Conservation (phyloP, 768 basidiomycete genomes). For the Coprinopsis strossmayeri region DNA sequence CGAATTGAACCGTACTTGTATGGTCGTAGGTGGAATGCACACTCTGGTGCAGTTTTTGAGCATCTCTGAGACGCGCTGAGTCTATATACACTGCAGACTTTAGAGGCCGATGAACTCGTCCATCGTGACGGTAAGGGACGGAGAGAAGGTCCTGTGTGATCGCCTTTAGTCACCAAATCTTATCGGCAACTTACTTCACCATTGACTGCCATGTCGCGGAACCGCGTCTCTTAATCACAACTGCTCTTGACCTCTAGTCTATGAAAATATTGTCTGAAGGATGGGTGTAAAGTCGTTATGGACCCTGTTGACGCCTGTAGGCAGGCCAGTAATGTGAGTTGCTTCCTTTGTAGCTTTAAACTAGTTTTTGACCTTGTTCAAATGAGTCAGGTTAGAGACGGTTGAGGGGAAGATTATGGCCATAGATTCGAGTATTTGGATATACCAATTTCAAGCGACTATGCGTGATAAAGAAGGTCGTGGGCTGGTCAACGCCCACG, state of each 20-base stretch:
- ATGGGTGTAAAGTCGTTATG: conserved; percentile 99
- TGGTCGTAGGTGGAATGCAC: conserved; percentile 9
- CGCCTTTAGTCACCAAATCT: conserved; percentile 9
- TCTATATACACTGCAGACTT: background rate
- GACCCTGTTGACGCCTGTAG: conserved; percentile 88
- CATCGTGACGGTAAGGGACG: too few species aligned
- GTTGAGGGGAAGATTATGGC: conserved; percentile 94
- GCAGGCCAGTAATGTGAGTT: conserved; percentile 84
- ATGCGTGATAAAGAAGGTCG: conserved; percentile 98
- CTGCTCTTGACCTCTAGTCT: background rate
- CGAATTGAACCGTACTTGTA: conserved; percentile 17
- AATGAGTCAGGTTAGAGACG: conserved; percentile 73
- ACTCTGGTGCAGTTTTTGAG: conserved; percentile 17
- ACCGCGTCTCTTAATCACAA: background rate
- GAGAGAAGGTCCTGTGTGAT: too few species aligned
- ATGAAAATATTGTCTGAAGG: conserved; percentile 1
- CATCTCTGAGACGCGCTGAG: conserved; percentile 13
- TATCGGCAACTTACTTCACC: background rate
- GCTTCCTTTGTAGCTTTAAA: background rate
- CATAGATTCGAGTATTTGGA: conserved; percentile 99
- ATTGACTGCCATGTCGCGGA: background rate
- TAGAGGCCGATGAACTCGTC: background rate
- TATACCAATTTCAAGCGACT: conserved; percentile 99
- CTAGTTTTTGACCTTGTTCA: background rate
- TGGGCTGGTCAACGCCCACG: conserved; percentile 86